Percentiles rank a stretch among this genome's conserved stretches.
Conservation (phyloP, 2,329 filamentous ascomycete genomes). For the Pseudovirgaria hyperparasitica region DNA sequence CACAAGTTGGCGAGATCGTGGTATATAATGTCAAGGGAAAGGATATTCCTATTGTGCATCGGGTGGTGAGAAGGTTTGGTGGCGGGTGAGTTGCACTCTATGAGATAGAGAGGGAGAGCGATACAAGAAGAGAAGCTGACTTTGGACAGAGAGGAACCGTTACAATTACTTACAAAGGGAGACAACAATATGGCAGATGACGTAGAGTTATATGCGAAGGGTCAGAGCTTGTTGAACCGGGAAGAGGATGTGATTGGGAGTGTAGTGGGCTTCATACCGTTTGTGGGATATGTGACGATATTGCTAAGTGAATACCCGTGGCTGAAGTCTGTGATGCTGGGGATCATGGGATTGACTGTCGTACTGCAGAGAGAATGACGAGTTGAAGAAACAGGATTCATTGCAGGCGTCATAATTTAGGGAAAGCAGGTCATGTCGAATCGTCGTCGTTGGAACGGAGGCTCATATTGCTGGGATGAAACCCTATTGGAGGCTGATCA, state of each 20-base stretch:
- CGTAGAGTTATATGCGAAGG: slow-evolving; percentile 75
- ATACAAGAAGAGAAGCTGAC: too few relatives aligned
- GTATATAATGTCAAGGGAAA: slow-evolving; percentile 83
- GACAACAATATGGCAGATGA: slow-evolving; percentile 95
- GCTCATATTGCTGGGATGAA: too few relatives aligned
- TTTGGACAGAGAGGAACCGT: slow-evolving; percentile 29
- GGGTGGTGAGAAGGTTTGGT: slow-evolving; percentile 63
- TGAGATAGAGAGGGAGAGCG: too few relatives aligned
- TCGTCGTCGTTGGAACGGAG: too few relatives aligned
- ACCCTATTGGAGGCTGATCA: too few relatives aligned
- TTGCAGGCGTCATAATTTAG: too few relatives aligned
- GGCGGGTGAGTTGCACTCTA: slow-evolving; percentile 35
- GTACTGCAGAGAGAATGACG: slow-evolving; percentile 74
- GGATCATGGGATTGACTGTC: slow-evolving; percentile 88
- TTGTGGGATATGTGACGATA: slow-evolving; percentile 95
- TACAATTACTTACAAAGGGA: slow-evolving; percentile 81
- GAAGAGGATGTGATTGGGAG: slow-evolving; percentile 81
- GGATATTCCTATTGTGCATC: slow-evolving; percentile 94
- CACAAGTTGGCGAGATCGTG: slow-evolving; percentile 59
- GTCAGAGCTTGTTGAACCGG: slow-evolving; percentile 76
- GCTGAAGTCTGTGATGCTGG: slow-evolving; percentile 91
- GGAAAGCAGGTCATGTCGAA: too few relatives aligned
- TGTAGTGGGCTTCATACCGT: slow-evolving; percentile 82
- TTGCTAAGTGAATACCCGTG: slow-evolving; percentile 90
- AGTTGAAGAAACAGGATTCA: not conserved